phyloP scores from a whole-genome alignment of 495 filamentous ascomycete species.

The Patellaria atrata region DNA sequence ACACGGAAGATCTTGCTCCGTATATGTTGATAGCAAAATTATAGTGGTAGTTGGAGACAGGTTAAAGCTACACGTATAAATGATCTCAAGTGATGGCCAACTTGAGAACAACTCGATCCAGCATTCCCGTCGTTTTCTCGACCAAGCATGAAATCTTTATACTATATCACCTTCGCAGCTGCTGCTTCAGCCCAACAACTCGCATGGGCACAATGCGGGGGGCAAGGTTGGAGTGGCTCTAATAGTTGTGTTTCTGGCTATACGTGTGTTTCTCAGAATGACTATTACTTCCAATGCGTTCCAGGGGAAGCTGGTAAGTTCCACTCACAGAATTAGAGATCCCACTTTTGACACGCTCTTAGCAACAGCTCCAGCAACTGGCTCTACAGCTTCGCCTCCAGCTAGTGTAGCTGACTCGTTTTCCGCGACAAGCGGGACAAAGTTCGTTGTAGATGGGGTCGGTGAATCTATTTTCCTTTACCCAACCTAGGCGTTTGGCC shows the following conservation, averaged over 20 bases:
- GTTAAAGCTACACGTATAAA: too few species aligned
- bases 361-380: not conserved
- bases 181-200: conserved; percentile 2
- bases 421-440: conserved; percentile 14
- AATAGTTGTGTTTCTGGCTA: conserved; percentile 14
- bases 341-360: conserved; percentile 2
- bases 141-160: conserved; percentile 2
- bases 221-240: conserved; percentile 1
- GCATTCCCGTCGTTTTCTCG: too few species aligned
- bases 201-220: conserved; percentile 5
- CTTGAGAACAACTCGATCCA: too few species aligned
- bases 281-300: conserved; percentile 12
- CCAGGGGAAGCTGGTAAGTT: conserved; percentile 10
- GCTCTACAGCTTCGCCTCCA: conserved; percentile 1
- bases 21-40: too few species aligned
- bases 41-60: too few species aligned
- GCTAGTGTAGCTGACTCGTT: conserved; percentile 6
- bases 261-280: conserved; percentile 6
- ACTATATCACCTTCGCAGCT: conserved; percentile 2
- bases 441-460: conserved; percentile 49
- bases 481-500: not conserved
- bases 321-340: not conserved
- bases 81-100: too few species aligned
- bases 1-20: too few species aligned
- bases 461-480: conserved; percentile 30